Percentiles rank a stretch among this genome's conserved stretches.
Conservation (phyloP, 2,329 filamentous ascomycete species). For the Aspergillus persii region DNA sequence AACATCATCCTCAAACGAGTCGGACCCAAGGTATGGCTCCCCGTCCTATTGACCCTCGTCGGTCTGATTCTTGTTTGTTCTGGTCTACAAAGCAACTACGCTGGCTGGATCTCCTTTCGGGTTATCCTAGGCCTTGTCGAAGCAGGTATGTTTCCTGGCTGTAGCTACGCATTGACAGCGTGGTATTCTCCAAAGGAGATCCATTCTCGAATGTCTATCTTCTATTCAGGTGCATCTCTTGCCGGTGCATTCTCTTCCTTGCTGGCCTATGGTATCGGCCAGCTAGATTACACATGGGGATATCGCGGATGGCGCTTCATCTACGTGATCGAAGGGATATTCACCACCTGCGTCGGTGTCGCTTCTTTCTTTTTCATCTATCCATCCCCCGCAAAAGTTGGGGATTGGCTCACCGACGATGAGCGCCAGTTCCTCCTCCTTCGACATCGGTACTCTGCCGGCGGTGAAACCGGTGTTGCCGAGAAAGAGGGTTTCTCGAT, state of each 20-base stretch:
- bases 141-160: background rate
- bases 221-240: background rate
- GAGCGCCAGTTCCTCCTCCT: constrained; percentile 2
- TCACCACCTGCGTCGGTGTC: background rate
- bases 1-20: background rate
- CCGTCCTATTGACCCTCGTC: background rate
- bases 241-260: background rate
- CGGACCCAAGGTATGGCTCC: background rate
- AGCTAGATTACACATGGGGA: background rate
- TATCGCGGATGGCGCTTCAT: background rate
- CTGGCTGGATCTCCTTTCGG: background rate
- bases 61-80: background rate
- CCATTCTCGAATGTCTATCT: background rate
- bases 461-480: constrained; percentile 1
- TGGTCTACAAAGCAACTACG: background rate
- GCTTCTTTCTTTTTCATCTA: background rate
- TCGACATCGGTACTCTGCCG: constrained; percentile 2
- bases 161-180: background rate
- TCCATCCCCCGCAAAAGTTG: background rate
- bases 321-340: background rate
- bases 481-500: constrained; percentile 4
- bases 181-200: background rate
- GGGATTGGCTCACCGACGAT: background rate
- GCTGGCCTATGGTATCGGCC: background rate
- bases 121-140: background rate